Evolutionary conservation across 169 alveolate species (phyloP), one percentile per base, ranked within the genome.

Genomic region (Fabrea salina): DNA sequence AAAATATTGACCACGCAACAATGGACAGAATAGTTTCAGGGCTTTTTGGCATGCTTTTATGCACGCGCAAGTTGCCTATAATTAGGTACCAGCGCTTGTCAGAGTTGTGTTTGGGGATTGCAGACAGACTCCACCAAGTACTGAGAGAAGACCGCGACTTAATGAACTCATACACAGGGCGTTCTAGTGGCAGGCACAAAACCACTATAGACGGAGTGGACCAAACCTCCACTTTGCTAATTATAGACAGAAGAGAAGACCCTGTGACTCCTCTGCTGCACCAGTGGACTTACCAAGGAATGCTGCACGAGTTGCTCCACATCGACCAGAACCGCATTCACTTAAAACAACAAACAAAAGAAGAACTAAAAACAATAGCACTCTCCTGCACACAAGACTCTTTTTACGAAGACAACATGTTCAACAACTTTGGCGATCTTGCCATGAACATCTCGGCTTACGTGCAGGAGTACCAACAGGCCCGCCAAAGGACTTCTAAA

Each of bases 241-340:
- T 97, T 50, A 53, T 94, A 47, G 99, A 97, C 87, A 87, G 99
- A 83, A 95, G 96, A 86, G 99, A 96, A 84, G 99, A 97, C 57
- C 98, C 99, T n/a, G 91, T 97, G 3, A 96, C 99, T 8, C 99
- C 99, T 30, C 72, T 97, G 77, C 86, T 97, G 72, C 96, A 96
- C 84, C 97, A 97, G 76, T 97, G 99, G 99, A 97, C 99, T 0
- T 97, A 97, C 84, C 96, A 96, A 85, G 98, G 99, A 11, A 96
- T 97, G 99, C 88, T 97, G n/a, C 99, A 97, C 84, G 99, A 97
- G 85, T 74, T 96, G 35, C 72, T 97, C 16, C 97, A 95, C 4
- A 93, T 96, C 22, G 84, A 93, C 22, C 91, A 95, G 59, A 95
- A 95, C 82, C 96, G 95, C 86, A 93, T 95, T 40, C 92, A 88